Evolutionary conservation across 352 stramenopile species (phyloP).

Genomic region (Globisporangium polare): DNA sequence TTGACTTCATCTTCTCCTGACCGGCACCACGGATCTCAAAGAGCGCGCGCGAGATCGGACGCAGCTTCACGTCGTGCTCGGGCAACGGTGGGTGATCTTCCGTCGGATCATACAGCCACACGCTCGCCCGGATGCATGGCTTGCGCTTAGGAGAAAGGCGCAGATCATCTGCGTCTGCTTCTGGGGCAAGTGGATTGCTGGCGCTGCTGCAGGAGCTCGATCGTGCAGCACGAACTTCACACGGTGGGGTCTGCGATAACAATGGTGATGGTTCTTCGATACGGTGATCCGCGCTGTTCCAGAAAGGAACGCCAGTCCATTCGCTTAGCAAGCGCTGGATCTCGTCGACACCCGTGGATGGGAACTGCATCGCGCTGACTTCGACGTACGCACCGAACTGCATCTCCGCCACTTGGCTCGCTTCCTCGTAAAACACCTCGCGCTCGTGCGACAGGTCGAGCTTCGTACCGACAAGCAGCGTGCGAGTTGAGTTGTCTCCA

Average conservation of each 20-base stretch:
- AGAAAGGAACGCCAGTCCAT: conserved; percentile 20
- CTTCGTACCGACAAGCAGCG: conserved; percentile 56
- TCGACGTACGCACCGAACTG: conserved; percentile 64
- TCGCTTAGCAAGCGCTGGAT: conserved; percentile 17
- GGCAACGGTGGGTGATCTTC: conserved; percentile 29
- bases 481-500: conserved; percentile 2
- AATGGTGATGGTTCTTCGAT: conserved; percentile 4
- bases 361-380: conserved; percentile 22
- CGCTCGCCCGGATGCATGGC: conserved; percentile 32
- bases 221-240: neutral
- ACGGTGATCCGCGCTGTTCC: conserved; percentile 13
- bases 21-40: conserved; percentile 69
- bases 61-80: conserved; percentile 57
- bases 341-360: conserved; percentile 24
- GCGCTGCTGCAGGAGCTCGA: conserved; percentile 6
- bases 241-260: neutral
- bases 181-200: neutral
- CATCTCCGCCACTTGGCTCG: conserved; percentile 35
- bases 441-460: conserved; percentile 34
- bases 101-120: conserved; percentile 67
- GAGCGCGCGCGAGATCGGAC: conserved; percentile 68
- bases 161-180: neutral
- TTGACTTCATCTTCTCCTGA: conserved; percentile 47
- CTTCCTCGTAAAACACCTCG: conserved; percentile 32
- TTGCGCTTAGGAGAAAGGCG: conserved; percentile 20